These are phyloP conservation scores for Acacia acuminata DNA, from an alignment of 306 rosid species.

Conservation along the genomic window DNA sequence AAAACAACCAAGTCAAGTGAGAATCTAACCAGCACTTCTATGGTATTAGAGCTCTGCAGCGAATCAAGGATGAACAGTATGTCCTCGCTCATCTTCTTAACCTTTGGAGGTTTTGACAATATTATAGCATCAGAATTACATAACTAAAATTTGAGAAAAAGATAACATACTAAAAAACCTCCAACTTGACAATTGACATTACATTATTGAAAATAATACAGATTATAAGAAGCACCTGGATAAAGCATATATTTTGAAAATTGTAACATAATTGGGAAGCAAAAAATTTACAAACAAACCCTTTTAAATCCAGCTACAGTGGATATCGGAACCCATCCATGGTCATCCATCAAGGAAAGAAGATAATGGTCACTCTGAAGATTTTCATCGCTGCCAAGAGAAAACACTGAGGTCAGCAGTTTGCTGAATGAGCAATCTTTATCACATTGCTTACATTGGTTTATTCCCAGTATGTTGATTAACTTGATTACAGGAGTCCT, in stretches of 20 bases:
- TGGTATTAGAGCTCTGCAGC: slow-evolving; percentile 62
- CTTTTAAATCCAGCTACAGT: slow-evolving; percentile 82
- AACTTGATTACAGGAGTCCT: slow-evolving; percentile 10
- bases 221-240: slow-evolving; percentile 16
- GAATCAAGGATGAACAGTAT: slow-evolving; percentile 79
- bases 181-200: slow-evolving; percentile 20
- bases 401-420: slow-evolving; percentile 52
- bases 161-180: neutral
- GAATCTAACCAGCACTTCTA: slow-evolving; percentile 84
- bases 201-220: slow-evolving; percentile 14
- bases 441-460: slow-evolving; percentile 8
- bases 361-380: slow-evolving; percentile 74
- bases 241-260: slow-evolving; percentile 4
- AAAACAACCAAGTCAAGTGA: slow-evolving; percentile 7
- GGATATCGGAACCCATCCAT: slow-evolving; percentile 89
- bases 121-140: neutral
- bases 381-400: slow-evolving; percentile 88
- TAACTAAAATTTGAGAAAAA: slow-evolving; percentile 5
- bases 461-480: slow-evolving; percentile 1
- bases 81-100: slow-evolving; percentile 80
- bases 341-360: slow-evolving; percentile 85
- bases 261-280: slow-evolving; percentile 13
- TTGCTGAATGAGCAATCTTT: slow-evolving; percentile 18
- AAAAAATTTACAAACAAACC: slow-evolving; percentile 51
- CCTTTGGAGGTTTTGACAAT: slow-evolving; percentile 38